Base-by-base conservation (phyloP, 129 eudicot species). In the Rutidosis leptorrhynchoides region DNA sequence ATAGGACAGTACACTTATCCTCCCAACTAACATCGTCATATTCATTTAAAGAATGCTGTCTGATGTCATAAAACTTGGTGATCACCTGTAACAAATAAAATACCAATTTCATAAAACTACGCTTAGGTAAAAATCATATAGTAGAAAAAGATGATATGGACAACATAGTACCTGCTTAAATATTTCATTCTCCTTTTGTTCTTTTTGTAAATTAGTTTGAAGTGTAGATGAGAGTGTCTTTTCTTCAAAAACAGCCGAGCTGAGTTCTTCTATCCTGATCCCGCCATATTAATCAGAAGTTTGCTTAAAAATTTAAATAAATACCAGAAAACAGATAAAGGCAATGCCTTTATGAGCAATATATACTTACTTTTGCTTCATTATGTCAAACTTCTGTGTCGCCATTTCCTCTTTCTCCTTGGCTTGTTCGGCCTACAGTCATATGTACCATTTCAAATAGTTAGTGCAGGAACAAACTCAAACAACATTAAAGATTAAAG, bases 361-460 rank as follows among this genome's bases (percentile, higher is more conserved):
- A 9, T 29, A 45, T 51, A 55, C 51, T 40, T 82, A 87, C 97
- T 81, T 90, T 74, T 69, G 78, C 59, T 82, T 80, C 59, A 74
- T 65, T 56, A 67, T 77, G 60, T 75, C 71, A 67, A 82, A 60
- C 69, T 90, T 75, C 55, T 76, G 82, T 19, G 84, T 81, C 73
- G 83, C 71, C 33, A 43, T n/a, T 69, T 84, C 97, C 78, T 69
- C 92, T 73, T 82, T 86, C 62, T 90, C 97, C 81, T 87, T 90
- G 3, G 95, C 85, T 62, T 74, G 85, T 77, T 90, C 97, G 2
- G 97, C 97, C 97, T 90, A 78, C 60, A 68, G 24, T 69, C 74
- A 78, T 25, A 65, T 10, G 74, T 20, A 58, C 72, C 33, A 65
- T 58, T 30, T 53, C 22, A 68, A 52, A 49, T n/a, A 12, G 45